These are phyloP conservation scores for Tephrocybe sp. DNA, from an alignment of 768 basidiomycete genomes.

Conservation along the genomic window DNA sequence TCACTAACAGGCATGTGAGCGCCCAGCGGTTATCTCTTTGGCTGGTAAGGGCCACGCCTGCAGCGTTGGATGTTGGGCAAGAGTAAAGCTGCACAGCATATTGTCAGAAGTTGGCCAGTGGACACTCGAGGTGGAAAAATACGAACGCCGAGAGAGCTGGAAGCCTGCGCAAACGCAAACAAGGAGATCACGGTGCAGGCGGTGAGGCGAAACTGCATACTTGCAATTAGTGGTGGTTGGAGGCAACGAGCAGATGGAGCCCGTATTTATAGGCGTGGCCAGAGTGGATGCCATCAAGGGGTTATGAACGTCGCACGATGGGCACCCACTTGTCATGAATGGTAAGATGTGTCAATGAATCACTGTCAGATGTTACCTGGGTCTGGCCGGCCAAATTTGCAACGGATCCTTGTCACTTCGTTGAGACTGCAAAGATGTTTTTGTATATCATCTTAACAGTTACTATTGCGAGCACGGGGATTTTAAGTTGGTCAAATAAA, in stretches of 20 bases:
- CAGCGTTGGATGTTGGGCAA: slow-evolving; percentile 5
- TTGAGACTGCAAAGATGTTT: no score
- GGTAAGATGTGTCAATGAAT: neutral
- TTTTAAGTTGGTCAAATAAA: no score
- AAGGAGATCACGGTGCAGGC: neutral
- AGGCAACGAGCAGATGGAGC: neutral
- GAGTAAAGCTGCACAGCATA: neutral
- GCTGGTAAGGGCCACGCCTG: neutral
- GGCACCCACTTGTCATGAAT: neutral
- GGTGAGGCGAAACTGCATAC: slow-evolving; percentile 1
- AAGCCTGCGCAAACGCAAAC: neutral
- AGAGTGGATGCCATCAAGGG: slow-evolving; percentile 7
- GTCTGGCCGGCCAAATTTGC: neutral
- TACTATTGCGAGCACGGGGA: no score
- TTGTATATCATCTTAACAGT: no score
- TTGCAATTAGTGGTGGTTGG: neutral
- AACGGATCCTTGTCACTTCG: neutral
- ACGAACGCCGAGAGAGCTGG: neutral
- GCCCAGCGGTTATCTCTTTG: neutral
- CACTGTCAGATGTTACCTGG: neutral
- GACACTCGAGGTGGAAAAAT: neutral
- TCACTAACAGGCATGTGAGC: slow-evolving; percentile 4
- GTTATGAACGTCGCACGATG: neutral
- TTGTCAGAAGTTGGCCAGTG: neutral
- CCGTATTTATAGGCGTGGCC: neutral